Evolutionary conservation across 345 rosid species (phyloP), one percentile per base, ranked within the genome.

Genomic region (Nephelium lappaceum): DNA sequence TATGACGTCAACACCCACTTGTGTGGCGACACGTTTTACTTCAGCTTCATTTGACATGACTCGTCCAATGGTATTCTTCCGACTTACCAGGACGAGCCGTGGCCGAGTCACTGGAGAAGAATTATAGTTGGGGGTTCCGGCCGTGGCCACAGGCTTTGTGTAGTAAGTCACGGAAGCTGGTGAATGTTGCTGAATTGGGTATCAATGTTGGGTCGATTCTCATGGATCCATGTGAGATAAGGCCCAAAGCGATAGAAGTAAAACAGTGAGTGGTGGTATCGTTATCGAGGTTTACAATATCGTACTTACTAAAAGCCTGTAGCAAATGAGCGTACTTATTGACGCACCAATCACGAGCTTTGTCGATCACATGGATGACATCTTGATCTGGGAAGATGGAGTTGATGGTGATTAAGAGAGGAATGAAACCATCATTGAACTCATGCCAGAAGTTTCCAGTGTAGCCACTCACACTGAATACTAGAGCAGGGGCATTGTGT

Each of bases 371-470:
- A 3, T 90, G 47, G 68, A 89, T 18, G 76, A 92, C 61, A n/a
- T 92, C 83, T n/a, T 72, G 87, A 72, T 82, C 47, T 0, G 83
- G 85, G 71, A 81, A 83, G 3, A 88, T 16, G 3, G 89, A 61
- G 4, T 80, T 71, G 7, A 81, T 79, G 67, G 94, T 92, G 87
- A 89, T 86, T 71, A 86, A 90, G 67, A 92, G 92, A 14, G 94
- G 92, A 69, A 94, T 77, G 80, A 90, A 75, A 11, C 89, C 91
- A 38, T 94, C 97, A 51, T 71, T 84, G 81, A 92, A 92, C 23
- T 87, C 95, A 39, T 91, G 97, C 80, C 84, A 89, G 47, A 89
- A 81, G 83, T 81, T 92, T 36, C 95, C 95, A 2, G 93, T 88
- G 86, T 87, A 91, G 43, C 97, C 97, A 27, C 89, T 92, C 4